Percentiles rank a stretch among this genome's conserved stretches.
Conservation (phyloP, 305 asterid species). For the Nicotiana rustica region DNA sequence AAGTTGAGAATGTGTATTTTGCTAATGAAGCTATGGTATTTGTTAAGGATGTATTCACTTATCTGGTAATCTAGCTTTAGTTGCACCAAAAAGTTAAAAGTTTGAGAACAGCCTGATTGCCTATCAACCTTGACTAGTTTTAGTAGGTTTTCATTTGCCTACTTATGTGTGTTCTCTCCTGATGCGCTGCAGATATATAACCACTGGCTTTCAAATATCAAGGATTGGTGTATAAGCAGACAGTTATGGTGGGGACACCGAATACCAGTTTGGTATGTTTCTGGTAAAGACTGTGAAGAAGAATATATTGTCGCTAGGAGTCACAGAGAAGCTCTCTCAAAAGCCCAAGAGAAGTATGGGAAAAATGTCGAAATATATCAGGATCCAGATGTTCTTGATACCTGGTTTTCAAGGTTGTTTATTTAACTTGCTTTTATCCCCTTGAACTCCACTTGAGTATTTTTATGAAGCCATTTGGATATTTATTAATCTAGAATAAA, state of each 20-base stretch:
- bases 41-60: conserved; percentile 13
- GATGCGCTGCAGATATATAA: conserved; percentile 69
- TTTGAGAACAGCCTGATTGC: conserved; percentile 28
- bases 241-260: conserved; percentile 99
- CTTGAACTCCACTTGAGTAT: neutral
- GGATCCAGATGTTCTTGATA: conserved; percentile 98
- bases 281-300: conserved; percentile 86
- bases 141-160: conserved; percentile 26
- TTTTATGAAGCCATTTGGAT: neutral
- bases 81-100: conserved; percentile 5
- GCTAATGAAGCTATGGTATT: neutral
- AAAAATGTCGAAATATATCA: conserved; percentile 82
- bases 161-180: neutral
- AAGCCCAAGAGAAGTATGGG: conserved; percentile 84
- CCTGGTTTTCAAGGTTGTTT: conserved; percentile 98
- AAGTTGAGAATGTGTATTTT: neutral
- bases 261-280: conserved; percentile 96
- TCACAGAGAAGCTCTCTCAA: conserved; percentile 80
- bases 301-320: conserved; percentile 92
- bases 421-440: neutral
- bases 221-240: conserved; percentile 99
- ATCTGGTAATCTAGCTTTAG: conserved; percentile 23
- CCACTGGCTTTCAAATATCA: conserved; percentile 97
- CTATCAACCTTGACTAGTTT: conserved; percentile 7
- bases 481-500: conserved; percentile 1